Conservation (phyloP, 2,329 filamentous ascomycete genomes). For the Thielaviopsis ethacetica region DNA sequence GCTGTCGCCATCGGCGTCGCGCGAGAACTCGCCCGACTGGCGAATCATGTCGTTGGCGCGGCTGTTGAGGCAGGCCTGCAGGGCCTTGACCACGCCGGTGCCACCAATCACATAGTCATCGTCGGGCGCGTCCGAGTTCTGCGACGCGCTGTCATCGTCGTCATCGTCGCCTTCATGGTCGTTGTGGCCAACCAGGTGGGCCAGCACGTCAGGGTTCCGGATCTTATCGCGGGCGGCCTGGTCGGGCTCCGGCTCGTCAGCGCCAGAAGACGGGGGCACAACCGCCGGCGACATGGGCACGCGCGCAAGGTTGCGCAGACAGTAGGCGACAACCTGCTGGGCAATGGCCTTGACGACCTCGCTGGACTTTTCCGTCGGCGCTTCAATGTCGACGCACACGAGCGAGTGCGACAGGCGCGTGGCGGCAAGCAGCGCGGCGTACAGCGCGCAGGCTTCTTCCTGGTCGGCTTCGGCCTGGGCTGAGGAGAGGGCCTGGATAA, state of each 20-base stretch:
- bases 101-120: conserved; percentile 94
- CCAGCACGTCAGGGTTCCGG: conserved; percentile 59
- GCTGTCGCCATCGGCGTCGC: not conserved
- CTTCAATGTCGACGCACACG: conserved; percentile 81
- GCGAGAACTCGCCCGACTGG: conserved; percentile 28
- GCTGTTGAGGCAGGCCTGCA: conserved; percentile 78
- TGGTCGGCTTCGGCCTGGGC: conserved; percentile 65
- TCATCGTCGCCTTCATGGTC: conserved; percentile 37
- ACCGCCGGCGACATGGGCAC: conserved; percentile 48
- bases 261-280: conserved; percentile 15
- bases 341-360: conserved; percentile 85
- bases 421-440: conserved; percentile 79
- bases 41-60: conserved; percentile 41
- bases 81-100: conserved; percentile 84
- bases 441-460: conserved; percentile 87
- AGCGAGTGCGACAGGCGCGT: conserved; percentile 69
- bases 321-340: conserved; percentile 90
- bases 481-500: conserved; percentile 52
- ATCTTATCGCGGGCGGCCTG: conserved; percentile 1
- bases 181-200: conserved; percentile 68
- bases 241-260: conserved; percentile 5
- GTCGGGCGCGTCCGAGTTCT: conserved; percentile 46
- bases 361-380: conserved; percentile 63
- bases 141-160: conserved; percentile 38
- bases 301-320: conserved; percentile 75